A percentile compares a stretch with the other conserved stretches of the same genome.
Evolutionary conservation across 345 rosid genomes (phyloP).

Genomic region (Rhodomyrtus tomentosa): DNA sequence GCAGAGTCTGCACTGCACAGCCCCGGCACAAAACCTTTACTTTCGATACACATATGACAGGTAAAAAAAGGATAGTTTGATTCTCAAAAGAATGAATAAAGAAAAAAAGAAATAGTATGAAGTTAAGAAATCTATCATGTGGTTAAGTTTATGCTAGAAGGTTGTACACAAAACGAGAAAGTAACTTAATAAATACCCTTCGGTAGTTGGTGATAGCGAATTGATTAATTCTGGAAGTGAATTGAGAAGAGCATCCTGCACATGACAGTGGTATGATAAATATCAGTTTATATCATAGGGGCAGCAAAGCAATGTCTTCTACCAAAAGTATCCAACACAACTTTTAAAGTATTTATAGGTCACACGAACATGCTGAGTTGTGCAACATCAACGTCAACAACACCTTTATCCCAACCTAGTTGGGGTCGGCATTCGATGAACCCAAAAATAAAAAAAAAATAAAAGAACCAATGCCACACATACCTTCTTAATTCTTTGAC

Average conservation of each 20-base stretch:
- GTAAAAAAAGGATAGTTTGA: background rate
- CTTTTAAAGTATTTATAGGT: background rate
- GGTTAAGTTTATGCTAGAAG: background rate
- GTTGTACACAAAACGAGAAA: background rate
- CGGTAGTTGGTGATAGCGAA: conserved; percentile 46
- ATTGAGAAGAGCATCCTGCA: conserved; percentile 67
- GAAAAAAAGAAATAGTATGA: background rate
- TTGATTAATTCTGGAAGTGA: conserved; percentile 64
- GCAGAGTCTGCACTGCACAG: conserved; percentile 85
- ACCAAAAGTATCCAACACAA: background rate
- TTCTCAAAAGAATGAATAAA: background rate
- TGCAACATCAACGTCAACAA: no score
- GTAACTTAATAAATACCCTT: conserved; percentile 36
- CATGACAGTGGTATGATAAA: background rate
- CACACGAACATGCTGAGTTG: background rate
- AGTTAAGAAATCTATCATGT: background rate
- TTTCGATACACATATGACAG: background rate
- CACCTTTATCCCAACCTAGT: no score
- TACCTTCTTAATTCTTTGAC: conserved; percentile 90
- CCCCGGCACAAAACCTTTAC: background rate
- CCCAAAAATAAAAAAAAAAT: background rate
- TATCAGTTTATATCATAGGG: background rate
- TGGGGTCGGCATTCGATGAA: no score
- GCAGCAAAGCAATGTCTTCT: background rate
- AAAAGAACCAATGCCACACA: background rate